phyloP scores from a whole-genome alignment of 768 basidiomycete species.

The Pluteus cervinus region DNA sequence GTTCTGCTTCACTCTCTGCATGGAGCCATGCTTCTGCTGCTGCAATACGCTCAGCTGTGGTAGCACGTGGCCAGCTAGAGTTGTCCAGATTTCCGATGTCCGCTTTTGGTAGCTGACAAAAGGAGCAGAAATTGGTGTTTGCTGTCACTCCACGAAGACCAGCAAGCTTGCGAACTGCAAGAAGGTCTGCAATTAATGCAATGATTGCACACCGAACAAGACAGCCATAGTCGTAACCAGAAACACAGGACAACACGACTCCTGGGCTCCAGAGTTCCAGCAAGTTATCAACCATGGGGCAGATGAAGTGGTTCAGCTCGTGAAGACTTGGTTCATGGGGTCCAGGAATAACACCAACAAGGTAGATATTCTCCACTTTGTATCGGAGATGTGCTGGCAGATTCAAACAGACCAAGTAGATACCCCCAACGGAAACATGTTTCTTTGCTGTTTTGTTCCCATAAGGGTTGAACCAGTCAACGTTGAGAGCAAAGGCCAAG shows the following conservation, averaged over 20 bases:
- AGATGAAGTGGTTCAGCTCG: slow-evolving; percentile 28
- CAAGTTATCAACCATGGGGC: slow-evolving; percentile 28
- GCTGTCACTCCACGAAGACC: slow-evolving; percentile 10
- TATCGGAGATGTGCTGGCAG: slow-evolving; percentile 27
- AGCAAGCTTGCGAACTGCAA: too few relatives aligned
- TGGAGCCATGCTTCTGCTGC: slow-evolving; percentile 16
- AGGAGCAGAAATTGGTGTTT: slow-evolving; percentile 24
- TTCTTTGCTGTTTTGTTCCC: slow-evolving; percentile 19
- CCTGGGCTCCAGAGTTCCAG: slow-evolving; percentile 25
- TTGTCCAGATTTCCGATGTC: too few relatives aligned
- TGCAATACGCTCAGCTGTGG: too few relatives aligned
- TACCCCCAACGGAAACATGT: slow-evolving; percentile 14
- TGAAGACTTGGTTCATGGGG: slow-evolving; percentile 26
- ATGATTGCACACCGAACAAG: too few relatives aligned
- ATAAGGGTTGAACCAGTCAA: slow-evolving; percentile 23
- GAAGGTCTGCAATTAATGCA: too few relatives aligned
- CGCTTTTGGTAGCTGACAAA: too few relatives aligned
- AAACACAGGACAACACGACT: slow-evolving; percentile 19
- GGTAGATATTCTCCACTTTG: slow-evolving; percentile 32
- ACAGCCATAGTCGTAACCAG: too few relatives aligned
- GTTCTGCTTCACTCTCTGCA: slow-evolving; percentile 9
- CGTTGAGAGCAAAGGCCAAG: slow-evolving; percentile 16
- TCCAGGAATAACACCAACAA: slow-evolving; percentile 36
- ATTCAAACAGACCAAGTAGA: slow-evolving; percentile 26
- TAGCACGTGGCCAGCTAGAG: too few relatives aligned